These are phyloP conservation scores for Cicer cuneatum DNA, from an alignment of 306 rosid species.

Conservation along the genomic window DNA sequence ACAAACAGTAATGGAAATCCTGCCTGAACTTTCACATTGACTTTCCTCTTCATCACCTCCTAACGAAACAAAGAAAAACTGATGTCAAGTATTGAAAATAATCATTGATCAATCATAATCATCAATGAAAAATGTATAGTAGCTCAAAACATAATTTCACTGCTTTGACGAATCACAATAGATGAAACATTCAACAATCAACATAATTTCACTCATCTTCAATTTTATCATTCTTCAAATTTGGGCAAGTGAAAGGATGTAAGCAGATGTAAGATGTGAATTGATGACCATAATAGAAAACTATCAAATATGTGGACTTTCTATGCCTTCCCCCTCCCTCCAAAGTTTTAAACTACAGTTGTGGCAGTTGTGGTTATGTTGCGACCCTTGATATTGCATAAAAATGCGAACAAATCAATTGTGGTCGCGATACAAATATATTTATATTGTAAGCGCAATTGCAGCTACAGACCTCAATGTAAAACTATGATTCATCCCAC, in stretches of 20 bases:
- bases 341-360: background rate
- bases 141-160: conserved; percentile 36
- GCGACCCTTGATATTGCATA: background rate
- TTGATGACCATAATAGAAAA: conserved; percentile 13
- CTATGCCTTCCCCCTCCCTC: background rate
- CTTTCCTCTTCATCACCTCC: conserved; percentile 70
- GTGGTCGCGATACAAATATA: background rate
- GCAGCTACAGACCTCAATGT: background rate
- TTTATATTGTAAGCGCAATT: background rate
- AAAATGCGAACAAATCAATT: background rate
- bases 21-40: conserved; percentile 49
- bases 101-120: background rate
- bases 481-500: background rate
- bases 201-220: background rate
- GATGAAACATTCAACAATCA: conserved; percentile 23
- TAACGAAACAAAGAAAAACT: conserved; percentile 46
- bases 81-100: conserved; percentile 21
- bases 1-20: conserved; percentile 86
- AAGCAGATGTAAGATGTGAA: conserved; percentile 12
- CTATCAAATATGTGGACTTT: conserved; percentile 10
- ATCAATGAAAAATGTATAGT: conserved; percentile 6
- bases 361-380: background rate
- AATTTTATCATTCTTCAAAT: conserved; percentile 16
- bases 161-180: conserved; percentile 28
- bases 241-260: conserved; percentile 22